Conservation (phyloP, 148 eudicot genomes). For the Vaccinium macrocarpon region DNA sequence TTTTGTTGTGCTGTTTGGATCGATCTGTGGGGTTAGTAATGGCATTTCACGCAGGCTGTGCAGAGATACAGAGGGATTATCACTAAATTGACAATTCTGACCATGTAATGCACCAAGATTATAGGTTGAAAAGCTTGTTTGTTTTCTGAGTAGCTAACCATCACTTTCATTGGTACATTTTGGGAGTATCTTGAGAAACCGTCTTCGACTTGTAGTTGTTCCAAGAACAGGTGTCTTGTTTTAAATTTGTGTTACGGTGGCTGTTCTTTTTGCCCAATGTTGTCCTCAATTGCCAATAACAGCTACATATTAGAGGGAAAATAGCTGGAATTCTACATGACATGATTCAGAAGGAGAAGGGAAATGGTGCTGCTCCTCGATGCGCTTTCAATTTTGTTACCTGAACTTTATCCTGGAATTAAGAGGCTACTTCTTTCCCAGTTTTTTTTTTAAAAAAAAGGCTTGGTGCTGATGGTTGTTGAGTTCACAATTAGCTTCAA, state of each 20-base stretch:
- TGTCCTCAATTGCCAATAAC: background rate
- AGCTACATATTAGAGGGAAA: slow-evolving; percentile 35
- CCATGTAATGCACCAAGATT: background rate
- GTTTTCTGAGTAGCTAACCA: background rate
- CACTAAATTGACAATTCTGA: background rate
- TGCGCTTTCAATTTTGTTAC: background rate
- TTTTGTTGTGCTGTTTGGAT: too few species aligned
- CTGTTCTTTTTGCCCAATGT: background rate
- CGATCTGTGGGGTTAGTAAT: too few species aligned
- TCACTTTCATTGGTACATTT: background rate
- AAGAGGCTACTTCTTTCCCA: background rate
- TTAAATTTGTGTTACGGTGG: background rate
- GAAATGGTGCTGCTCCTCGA: slow-evolving; percentile 35
- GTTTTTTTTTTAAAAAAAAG: background rate
- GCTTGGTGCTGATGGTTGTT: slow-evolving; percentile 1
- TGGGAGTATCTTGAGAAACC: too few species aligned
- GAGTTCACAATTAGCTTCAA: slow-evolving; percentile 3
- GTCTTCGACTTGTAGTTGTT: too few species aligned
- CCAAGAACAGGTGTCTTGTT: too few species aligned
- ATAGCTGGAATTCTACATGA: slow-evolving; percentile 40
- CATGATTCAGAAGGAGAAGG: slow-evolving; percentile 30
- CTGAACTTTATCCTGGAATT: background rate
- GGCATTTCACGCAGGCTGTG: too few species aligned
- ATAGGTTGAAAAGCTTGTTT: background rate
- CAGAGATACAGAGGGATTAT: too few species aligned